phyloP scores from a whole-genome alignment of 192 early-diverging fungal species.

The Allomyces arbusculus region DNA sequence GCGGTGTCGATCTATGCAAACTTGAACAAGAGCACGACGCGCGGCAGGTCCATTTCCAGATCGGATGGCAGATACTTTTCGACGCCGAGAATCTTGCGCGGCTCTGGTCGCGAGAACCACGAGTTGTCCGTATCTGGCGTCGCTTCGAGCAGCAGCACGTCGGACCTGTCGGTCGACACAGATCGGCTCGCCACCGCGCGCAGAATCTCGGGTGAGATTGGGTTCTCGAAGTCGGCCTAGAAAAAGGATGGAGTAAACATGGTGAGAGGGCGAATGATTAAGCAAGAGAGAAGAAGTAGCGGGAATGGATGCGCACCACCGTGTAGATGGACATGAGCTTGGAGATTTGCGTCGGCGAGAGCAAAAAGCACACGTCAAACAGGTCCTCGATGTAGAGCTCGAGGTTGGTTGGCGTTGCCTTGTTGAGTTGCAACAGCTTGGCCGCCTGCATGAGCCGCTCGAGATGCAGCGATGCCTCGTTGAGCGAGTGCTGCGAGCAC shows the following conservation, averaged over 20 bases:
- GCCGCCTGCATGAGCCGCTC: conserved; percentile 91
- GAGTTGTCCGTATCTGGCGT: conserved; percentile 37
- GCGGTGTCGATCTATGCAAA: background rate
- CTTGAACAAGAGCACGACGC: background rate
- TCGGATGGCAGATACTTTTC: conserved; percentile 54
- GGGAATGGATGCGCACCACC: conserved; percentile 33
- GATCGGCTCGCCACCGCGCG: conserved; percentile 73
- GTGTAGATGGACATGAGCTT: conserved; percentile 89
- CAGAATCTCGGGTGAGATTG: conserved; percentile 70
- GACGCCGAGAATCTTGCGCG: conserved; percentile 39
- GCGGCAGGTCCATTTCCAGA: conserved; percentile 17
- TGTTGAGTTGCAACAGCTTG: conserved; percentile 89
- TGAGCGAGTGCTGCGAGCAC: conserved; percentile 87
- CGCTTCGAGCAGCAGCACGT: conserved; percentile 64
- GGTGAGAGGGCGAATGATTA: background rate
- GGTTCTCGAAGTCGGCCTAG: conserved; percentile 16
- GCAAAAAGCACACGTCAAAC: conserved; percentile 93
- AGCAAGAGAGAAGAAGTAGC: background rate
- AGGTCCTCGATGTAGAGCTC: conserved; percentile 71
- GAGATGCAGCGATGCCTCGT: conserved; percentile 72
- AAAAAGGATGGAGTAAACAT: conserved; percentile 2
- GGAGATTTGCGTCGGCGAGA: conserved; percentile 92
- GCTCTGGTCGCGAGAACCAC: conserved; percentile 33
- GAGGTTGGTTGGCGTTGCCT: conserved; percentile 29
- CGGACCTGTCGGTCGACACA: conserved; percentile 67